These are phyloP conservation scores for Calocera viscosa DNA, from an alignment of 768 basidiomycete genomes.

Conservation along the genomic window DNA sequence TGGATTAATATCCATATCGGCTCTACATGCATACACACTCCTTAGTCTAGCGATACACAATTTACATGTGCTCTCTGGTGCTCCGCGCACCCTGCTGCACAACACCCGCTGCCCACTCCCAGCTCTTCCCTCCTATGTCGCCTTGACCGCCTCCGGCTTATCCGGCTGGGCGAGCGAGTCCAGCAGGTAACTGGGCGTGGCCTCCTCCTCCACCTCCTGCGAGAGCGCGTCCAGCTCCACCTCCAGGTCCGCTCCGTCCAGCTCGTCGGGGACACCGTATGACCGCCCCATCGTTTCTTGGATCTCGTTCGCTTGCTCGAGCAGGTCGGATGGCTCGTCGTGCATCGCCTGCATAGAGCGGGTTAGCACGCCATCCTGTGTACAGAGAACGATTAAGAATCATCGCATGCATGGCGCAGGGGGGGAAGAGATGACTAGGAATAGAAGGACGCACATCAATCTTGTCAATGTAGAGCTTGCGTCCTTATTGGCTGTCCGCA, in stretches of 20 bases:
- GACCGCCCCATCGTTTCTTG: slow-evolving; percentile 88
- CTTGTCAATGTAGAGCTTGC: slow-evolving; percentile 94
- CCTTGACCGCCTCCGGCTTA: not conserved
- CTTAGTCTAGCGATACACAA: too few relatives aligned
- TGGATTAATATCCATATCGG: too few relatives aligned
- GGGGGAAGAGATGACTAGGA: too few relatives aligned
- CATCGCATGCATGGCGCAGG: too few relatives aligned
- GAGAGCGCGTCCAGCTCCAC: slow-evolving; percentile 95
- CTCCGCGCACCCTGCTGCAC: not conserved
- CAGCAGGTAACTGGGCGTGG: slow-evolving; percentile 74
- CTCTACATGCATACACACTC: too few relatives aligned
- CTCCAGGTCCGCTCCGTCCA: slow-evolving; percentile 94
- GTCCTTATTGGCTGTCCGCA: slow-evolving; percentile 93
- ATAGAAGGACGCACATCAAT: slow-evolving; percentile 89
- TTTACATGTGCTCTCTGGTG: not conserved
- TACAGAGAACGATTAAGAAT: too few relatives aligned
- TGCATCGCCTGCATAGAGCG: slow-evolving; percentile 59
- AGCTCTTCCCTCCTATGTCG: not conserved
- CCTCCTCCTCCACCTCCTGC: slow-evolving; percentile 77
- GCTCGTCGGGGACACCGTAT: slow-evolving; percentile 92
- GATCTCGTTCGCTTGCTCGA: slow-evolving; percentile 96
- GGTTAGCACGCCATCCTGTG: not conserved
- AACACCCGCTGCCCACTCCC: too few relatives aligned
- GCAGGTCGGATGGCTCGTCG: slow-evolving; percentile 92
- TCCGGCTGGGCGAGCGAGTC: slow-evolving; percentile 70